Conservation (phyloP, 495 filamentous ascomycete genomes). For the Hypoxylon lienhwacheense region DNA sequence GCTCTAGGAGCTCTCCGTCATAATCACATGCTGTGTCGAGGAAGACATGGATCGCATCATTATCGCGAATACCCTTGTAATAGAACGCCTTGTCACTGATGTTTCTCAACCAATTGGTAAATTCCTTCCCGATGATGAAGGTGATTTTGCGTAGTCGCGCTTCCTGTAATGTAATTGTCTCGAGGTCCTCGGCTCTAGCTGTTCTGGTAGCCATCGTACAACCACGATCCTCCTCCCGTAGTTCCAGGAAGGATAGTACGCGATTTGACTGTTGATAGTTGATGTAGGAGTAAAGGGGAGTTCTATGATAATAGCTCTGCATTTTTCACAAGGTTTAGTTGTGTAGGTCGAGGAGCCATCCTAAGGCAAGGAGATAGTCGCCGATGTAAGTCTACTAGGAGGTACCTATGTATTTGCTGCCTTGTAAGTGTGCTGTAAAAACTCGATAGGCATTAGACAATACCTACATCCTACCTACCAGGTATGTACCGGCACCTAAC, state of each 20-base stretch:
- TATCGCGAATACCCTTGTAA: background rate
- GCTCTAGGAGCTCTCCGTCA: conserved; percentile 6
- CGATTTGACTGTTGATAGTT: background rate
- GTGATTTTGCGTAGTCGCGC: background rate
- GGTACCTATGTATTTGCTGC: too few relatives aligned
- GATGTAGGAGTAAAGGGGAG: too few relatives aligned
- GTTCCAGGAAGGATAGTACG: background rate
- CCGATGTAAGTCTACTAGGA: too few relatives aligned
- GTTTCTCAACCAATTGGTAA: background rate
- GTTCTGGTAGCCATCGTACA: background rate
- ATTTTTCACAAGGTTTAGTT: too few relatives aligned
- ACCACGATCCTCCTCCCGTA: background rate
- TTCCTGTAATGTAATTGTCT: background rate
- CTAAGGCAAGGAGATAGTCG: too few relatives aligned
- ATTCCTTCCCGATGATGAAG: background rate
- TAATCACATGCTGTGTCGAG: conserved; percentile 8
- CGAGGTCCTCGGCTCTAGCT: background rate
- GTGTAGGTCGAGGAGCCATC: too few relatives aligned
- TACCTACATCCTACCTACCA: too few relatives aligned
- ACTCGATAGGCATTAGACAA: too few relatives aligned
- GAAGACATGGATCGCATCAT: background rate
- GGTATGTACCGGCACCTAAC: too few relatives aligned
- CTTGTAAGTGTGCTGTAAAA: too few relatives aligned
- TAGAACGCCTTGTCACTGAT: background rate
- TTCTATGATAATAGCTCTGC: too few relatives aligned